phyloP scores from a whole-genome alignment of 768 basidiomycete genomes.

The Termitomyces sp. region DNA sequence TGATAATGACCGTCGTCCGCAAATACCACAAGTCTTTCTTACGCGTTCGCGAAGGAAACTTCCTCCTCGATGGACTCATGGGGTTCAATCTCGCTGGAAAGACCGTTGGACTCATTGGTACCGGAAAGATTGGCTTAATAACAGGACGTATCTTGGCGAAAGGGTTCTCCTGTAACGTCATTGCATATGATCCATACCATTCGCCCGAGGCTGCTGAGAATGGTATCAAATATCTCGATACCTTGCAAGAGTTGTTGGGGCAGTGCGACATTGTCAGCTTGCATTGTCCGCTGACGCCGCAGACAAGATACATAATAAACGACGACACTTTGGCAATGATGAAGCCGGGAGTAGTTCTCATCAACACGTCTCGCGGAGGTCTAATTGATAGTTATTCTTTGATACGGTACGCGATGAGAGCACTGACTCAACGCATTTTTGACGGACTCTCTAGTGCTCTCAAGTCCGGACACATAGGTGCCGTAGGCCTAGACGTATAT shows the following conservation, averaged over 20 bases:
- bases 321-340: constrained; percentile 29
- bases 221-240: constrained; percentile 31
- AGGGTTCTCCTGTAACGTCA: constrained; percentile 32
- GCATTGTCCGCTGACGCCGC: constrained; percentile 33
- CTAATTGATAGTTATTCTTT: constrained; percentile 35
- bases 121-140: constrained; percentile 36
- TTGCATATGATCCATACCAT: constrained; percentile 35
- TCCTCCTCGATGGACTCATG: constrained; percentile 37
- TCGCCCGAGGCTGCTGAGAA: constrained; percentile 25
- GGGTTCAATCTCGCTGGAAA: constrained; percentile 36
- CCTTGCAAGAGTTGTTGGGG: constrained; percentile 27
- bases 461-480: constrained; percentile 31
- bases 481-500: constrained; percentile 40
- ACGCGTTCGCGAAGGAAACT: constrained; percentile 40
- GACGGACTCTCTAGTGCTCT: constrained; percentile 20
- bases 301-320: constrained; percentile 35
- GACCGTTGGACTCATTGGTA: constrained; percentile 39
- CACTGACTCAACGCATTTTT: background rate
- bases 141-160: constrained; percentile 35
- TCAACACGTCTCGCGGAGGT: constrained; percentile 38
- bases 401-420: constrained; percentile 24
- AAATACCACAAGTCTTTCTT: constrained; percentile 42
- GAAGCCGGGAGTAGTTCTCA: constrained; percentile 34
- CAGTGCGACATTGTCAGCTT: constrained; percentile 35
- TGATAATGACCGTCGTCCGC: constrained; percentile 37